Percentiles rank a stretch among this genome's conserved stretches.
Evolutionary conservation across 2,329 filamentous ascomycete species (phyloP).

Genomic region (Myriosclerotinia curreyana): DNA sequence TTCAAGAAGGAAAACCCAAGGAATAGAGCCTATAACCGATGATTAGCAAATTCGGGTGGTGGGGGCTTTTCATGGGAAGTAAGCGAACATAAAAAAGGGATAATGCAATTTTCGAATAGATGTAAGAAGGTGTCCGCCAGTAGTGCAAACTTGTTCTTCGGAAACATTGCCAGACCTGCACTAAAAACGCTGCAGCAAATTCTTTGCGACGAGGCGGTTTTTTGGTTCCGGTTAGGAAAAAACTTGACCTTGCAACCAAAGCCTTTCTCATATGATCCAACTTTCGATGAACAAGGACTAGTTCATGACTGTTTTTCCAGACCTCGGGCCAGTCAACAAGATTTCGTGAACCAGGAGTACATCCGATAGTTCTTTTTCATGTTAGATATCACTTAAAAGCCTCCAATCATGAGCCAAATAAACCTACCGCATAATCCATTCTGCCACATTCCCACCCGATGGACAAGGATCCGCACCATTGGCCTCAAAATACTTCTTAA

Average conservation of each 20-base stretch:
- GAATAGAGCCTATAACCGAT: slow-evolving; percentile 47
- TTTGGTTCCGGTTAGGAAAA: slow-evolving; percentile 38
- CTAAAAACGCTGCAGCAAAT: slow-evolving; percentile 58
- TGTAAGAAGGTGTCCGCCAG: slow-evolving; percentile 64
- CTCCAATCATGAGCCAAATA: background rate
- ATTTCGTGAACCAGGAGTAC: slow-evolving; percentile 55
- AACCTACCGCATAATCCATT: slow-evolving; percentile 64
- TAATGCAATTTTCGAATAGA: slow-evolving; percentile 35
- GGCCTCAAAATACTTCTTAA: slow-evolving; percentile 73
- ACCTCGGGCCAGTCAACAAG: slow-evolving; percentile 61
- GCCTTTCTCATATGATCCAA: slow-evolving; percentile 50
- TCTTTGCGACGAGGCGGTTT: slow-evolving; percentile 50
- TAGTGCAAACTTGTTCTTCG: slow-evolving; percentile 59
- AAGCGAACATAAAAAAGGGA: slow-evolving; percentile 44
- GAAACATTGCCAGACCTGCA: slow-evolving; percentile 54
- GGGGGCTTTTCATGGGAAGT: background rate
- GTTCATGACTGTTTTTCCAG: slow-evolving; percentile 55
- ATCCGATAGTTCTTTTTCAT: slow-evolving; percentile 48
- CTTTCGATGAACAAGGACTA: slow-evolving; percentile 42
- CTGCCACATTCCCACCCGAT: slow-evolving; percentile 70
- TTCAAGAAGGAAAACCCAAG: slow-evolving; percentile 70
- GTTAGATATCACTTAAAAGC: background rate
- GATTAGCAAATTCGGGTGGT: background rate
- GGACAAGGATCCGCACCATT: slow-evolving; percentile 65
- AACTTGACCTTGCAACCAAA: slow-evolving; percentile 32